Conservation (phyloP, 2,329 filamentous ascomycete genomes). For the Microdochium paspali region DNA sequence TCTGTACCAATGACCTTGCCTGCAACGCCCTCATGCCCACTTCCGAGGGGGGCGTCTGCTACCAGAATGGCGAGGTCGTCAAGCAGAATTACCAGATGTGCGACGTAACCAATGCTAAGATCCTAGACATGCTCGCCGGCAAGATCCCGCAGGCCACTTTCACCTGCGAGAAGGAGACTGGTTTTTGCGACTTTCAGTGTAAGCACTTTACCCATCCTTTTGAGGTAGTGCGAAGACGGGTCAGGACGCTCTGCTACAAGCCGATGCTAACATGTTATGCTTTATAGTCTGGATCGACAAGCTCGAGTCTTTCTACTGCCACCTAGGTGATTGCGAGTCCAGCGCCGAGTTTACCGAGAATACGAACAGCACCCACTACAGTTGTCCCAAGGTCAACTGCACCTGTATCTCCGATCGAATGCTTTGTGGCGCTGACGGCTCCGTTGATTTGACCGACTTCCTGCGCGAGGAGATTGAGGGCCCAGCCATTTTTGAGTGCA, state of each 20-base stretch:
- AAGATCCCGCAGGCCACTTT: conserved; percentile 92
- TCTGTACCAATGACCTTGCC: conserved; percentile 74
- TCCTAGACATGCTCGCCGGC: conserved; percentile 74
- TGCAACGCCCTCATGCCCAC: conserved; percentile 85
- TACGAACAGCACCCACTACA: conserved; percentile 75
- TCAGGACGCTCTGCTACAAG: too few relatives aligned
- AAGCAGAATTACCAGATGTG: conserved; percentile 97
- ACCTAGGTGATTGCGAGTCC: conserved; percentile 71
- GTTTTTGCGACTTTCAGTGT: conserved; percentile 93
- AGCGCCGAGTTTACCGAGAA: conserved; percentile 56
- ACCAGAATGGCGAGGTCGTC: conserved; percentile 80
- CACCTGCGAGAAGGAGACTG: conserved; percentile 66
- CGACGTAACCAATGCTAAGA: conserved; percentile 93
- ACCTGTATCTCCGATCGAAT: conserved; percentile 84
- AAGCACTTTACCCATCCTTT: conserved; percentile 27
- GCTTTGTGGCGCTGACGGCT: conserved; percentile 86
- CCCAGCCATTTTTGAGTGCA: conserved; percentile 75
- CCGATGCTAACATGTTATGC: too few relatives aligned
- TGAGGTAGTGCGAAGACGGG: too few relatives aligned
- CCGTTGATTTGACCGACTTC: conserved; percentile 87
- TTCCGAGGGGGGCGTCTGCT: conserved; percentile 77
- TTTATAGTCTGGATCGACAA: conserved; percentile 82
- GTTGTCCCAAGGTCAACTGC: conserved; percentile 77
- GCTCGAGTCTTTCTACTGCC: conserved; percentile 92
- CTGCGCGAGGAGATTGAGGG: conserved; percentile 74